These are phyloP conservation scores for Amborella trichopoda DNA, from an alignment of 164 flowering plant species.

Conservation along the genomic window DNA sequence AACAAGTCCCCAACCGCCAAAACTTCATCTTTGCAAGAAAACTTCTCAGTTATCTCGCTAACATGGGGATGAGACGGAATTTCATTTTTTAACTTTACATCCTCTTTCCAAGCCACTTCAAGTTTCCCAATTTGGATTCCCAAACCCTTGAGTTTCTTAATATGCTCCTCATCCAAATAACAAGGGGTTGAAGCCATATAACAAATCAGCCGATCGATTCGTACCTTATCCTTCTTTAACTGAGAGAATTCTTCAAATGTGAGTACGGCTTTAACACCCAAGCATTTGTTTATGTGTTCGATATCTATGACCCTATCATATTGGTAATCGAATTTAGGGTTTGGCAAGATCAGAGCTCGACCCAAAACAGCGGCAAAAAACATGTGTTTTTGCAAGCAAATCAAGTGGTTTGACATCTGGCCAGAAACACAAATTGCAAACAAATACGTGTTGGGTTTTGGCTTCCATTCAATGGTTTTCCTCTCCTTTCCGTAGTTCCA, in stretches of 20 bases:
- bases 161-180: constrained; percentile 70
- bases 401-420: constrained; percentile 98
- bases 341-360: constrained; percentile 72
- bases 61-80: constrained; percentile 44
- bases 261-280: constrained; percentile 64
- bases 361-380: constrained; percentile 83
- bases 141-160: constrained; percentile 54
- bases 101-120: constrained; percentile 72
- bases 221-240: constrained; percentile 40
- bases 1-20: constrained; percentile 91
- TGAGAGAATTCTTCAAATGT: constrained; percentile 68
- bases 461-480: constrained; percentile 84
- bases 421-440: constrained; percentile 82
- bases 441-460: constrained; percentile 47
- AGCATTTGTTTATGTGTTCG: constrained; percentile 61
- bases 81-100: constrained; percentile 25
- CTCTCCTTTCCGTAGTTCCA: constrained; percentile 28
- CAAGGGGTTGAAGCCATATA: constrained; percentile 78
- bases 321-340: constrained; percentile 69
- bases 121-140: constrained; percentile 67
- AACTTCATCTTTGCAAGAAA: constrained; percentile 55
- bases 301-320: constrained; percentile 64
- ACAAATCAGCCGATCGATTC: constrained; percentile 59
- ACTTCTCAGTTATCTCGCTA: constrained; percentile 55
- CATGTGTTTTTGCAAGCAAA: constrained; percentile 95